Evolutionary conservation across 805 yeast species (phyloP).

Genomic region (Barnettozyma siamensis): DNA sequence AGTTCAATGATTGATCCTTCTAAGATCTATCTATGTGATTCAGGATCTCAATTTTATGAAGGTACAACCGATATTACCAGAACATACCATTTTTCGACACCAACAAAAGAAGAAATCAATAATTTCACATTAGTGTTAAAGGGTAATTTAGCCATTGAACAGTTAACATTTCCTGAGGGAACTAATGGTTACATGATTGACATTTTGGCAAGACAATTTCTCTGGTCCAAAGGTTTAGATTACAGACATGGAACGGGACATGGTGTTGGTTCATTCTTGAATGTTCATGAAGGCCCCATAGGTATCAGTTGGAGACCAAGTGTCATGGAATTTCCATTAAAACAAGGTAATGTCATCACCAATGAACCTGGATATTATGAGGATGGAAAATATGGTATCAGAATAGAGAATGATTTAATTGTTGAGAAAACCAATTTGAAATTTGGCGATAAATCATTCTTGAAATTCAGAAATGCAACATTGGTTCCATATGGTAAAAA

Average conservation of each 20-base stretch:
- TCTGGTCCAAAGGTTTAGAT: conserved; percentile 80
- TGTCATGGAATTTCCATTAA: conserved; percentile 44
- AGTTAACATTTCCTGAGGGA: conserved; percentile 70
- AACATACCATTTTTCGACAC: conserved; percentile 62
- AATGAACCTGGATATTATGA: conserved; percentile 95
- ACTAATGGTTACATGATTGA: conserved; percentile 76
- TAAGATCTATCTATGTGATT: conserved; percentile 71
- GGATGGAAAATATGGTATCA: conserved; percentile 84
- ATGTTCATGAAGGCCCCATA: conserved; percentile 93
- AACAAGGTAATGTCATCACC: conserved; percentile 69
- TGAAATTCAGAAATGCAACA: conserved; percentile 79
- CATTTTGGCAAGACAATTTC: conserved; percentile 70
- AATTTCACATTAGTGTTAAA: conserved; percentile 83
- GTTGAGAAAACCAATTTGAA: conserved; percentile 39
- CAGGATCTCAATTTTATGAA: conserved; percentile 88
- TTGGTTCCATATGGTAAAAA: conserved; percentile 77
- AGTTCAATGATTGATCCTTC: conserved; percentile 58
- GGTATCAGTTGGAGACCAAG: conserved; percentile 59
- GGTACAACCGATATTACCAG: conserved; percentile 97
- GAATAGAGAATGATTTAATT: conserved; percentile 81
- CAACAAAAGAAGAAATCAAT: conserved; percentile 50
- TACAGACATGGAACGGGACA: conserved; percentile 96
- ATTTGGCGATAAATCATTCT: conserved; percentile 52
- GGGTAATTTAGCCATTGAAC: conserved; percentile 86
- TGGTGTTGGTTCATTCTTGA: conserved; percentile 88